Evolutionary conservation across 2,329 filamentous ascomycete species (phyloP), one percentile per base, ranked within the genome.

Genomic region (Aspergillus aculeatus): DNA sequence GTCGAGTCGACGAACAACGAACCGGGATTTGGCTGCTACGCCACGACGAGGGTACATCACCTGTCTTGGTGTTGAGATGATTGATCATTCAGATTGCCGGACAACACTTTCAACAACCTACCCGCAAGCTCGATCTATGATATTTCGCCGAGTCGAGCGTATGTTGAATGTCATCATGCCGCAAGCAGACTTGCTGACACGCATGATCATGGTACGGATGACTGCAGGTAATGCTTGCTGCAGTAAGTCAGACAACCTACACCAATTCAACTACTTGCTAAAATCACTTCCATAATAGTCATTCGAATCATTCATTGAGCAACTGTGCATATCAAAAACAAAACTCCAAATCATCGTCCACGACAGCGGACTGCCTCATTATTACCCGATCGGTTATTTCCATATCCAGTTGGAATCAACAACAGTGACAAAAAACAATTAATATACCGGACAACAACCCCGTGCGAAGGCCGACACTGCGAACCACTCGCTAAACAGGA

Each of bases 401-500:
- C 21, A 47, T 21, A 47, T 21, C 52, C 52, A 54, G 44, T 16
- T 38, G 24, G 24, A 54, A 54, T 41, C 23, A 54, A 44, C 32
- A 44, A 44, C 38, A 44, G 38, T 19, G 11, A 38, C 29, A 54
- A 29, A 44, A 54, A 47, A 31, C 24, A 47, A 48, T 47, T 44
- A 54, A 38, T 56, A 29, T 53, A 51, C 48, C 23, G 48, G 52
- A 50, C 52, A 23, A 47, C 53, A 50, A 57, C 38, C 48, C 44
- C 26, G 24, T 23, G 16, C 50, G 19, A 24, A 21, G 38, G 47
- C 38, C 32, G 32, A 52, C 19, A 19, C 31, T 29, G 21, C 29
- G 50, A 51, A 48, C 50, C 50, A 52, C 44, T 54, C 47, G 26
- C 49, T 31, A 56, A 49, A 59, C 62, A 61, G 61, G 59, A 64